Evolutionary conservation across 2,329 filamentous ascomycete genomes (phyloP).

Genomic region (Celoporthe dispersa): DNA sequence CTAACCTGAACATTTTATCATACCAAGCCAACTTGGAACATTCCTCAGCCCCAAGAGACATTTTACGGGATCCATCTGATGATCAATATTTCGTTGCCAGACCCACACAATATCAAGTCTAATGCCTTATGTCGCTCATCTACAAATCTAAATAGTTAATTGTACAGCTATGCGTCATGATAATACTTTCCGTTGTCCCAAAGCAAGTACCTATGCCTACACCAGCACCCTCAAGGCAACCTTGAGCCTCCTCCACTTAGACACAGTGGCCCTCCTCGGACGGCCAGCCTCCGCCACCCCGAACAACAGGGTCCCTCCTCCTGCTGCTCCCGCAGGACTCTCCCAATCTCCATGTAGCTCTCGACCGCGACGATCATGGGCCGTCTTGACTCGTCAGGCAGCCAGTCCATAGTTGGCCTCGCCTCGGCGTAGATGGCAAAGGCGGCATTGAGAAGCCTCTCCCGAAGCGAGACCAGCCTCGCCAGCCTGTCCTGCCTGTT

Average conservation of each 20-base stretch:
- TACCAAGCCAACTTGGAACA: background rate
- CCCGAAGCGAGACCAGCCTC: slow-evolving; percentile 50
- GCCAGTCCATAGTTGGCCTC: slow-evolving; percentile 59
- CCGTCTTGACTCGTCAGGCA: slow-evolving; percentile 64
- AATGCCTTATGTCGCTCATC: background rate
- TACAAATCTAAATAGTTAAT: background rate
- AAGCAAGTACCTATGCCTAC: slow-evolving; percentile 11
- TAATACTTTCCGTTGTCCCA: background rate
- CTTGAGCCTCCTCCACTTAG: slow-evolving; percentile 28
- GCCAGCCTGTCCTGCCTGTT: background rate
- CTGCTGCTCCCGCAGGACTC: slow-evolving; percentile 30
- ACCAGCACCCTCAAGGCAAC: slow-evolving; percentile 31
- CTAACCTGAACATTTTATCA: background rate
- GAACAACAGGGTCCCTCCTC: background rate
- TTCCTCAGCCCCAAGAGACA: background rate
- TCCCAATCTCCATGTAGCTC: slow-evolving; percentile 34
- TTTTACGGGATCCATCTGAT: background rate
- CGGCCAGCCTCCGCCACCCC: slow-evolving; percentile 8
- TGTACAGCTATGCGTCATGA: background rate
- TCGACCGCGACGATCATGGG: slow-evolving; percentile 35
- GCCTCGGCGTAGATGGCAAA: slow-evolving; percentile 63
- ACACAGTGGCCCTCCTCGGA: slow-evolving; percentile 32
- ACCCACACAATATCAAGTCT: background rate
- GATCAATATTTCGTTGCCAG: background rate
- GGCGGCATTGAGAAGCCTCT: slow-evolving; percentile 61